phyloP scores from a whole-genome alignment of 371 early-diverging fungal species.

The Circinella umbellata region DNA sequence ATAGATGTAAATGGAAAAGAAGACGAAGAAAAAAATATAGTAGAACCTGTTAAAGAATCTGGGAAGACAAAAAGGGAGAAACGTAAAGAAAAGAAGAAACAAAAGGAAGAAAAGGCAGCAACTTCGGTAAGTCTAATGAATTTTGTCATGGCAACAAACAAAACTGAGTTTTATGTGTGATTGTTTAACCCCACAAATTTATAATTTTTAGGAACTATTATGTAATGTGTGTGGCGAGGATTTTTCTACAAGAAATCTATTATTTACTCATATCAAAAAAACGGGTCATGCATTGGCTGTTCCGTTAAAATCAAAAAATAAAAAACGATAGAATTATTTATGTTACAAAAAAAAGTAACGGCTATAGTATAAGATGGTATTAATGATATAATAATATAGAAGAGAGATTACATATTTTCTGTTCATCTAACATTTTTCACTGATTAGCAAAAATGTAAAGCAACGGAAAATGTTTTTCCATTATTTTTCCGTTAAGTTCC shows the following conservation, averaged over 20 bases:
- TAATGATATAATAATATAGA: neutral
- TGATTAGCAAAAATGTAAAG: conserved; percentile 1
- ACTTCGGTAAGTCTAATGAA: neutral
- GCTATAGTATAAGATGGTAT: too few species aligned
- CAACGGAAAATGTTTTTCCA: neutral
- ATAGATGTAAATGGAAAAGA: conserved; percentile 17
- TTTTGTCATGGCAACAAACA: too few species aligned
- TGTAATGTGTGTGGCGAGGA: conserved; percentile 73
- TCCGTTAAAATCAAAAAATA: conserved; percentile 1
- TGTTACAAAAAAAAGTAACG: too few species aligned
- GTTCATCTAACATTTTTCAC: neutral
- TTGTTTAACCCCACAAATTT: conserved; percentile 17
- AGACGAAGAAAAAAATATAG: conserved; percentile 23
- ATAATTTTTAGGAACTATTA: neutral
- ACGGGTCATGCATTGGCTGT: conserved; percentile 75
- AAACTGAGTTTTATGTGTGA: neutral
- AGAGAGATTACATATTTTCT: neutral
- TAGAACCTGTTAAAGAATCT: conserved; percentile 37
- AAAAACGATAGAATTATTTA: conserved; percentile 1
- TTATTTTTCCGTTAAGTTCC: neutral
- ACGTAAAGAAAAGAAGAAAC: conserved; percentile 54
- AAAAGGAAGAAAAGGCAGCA: conserved; percentile 38
- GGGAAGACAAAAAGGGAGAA: conserved; percentile 49
- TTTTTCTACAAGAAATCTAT: conserved; percentile 69
- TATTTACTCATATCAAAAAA: conserved; percentile 76